phyloP scores from a whole-genome alignment of 306 rosid species.

The Lithocarpus polystachyus region DNA sequence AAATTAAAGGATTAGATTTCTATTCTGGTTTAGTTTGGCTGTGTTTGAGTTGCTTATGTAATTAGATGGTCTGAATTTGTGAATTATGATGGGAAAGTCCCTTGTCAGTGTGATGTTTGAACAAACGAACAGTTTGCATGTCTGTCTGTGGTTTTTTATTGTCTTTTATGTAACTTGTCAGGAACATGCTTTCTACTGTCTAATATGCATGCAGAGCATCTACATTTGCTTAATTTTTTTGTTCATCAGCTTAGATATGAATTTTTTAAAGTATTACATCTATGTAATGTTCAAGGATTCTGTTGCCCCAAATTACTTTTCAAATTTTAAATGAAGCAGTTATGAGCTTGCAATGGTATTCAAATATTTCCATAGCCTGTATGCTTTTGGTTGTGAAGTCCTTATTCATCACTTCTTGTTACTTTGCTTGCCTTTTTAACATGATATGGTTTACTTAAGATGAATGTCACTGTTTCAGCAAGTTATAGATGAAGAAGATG shows the following conservation, averaged over 20 bases:
- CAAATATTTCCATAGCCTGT: background rate
- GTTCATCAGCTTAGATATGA: background rate
- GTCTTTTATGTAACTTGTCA: background rate
- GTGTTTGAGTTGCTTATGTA: background rate
- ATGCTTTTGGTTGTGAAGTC: constrained; percentile 16
- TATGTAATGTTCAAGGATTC: background rate
- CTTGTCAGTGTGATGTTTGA: background rate
- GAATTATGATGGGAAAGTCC: background rate
- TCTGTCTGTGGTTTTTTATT: too few species aligned
- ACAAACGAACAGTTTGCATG: background rate
- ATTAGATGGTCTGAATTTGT: background rate
- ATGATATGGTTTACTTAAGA: background rate
- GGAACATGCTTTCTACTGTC: background rate
- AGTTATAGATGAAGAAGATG: constrained; percentile 44
- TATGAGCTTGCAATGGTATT: background rate
- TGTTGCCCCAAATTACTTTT: constrained; percentile 3
- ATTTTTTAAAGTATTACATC: too few species aligned
- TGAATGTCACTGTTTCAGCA: constrained; percentile 46
- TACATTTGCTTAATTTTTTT: background rate
- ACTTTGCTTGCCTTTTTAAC: constrained; percentile 3
- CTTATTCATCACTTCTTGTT: constrained; percentile 1
- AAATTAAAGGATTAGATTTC: background rate
- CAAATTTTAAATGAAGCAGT: background rate
- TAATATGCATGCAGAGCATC: background rate
- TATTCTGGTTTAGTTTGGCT: background rate